phyloP scores from a whole-genome alignment of 768 basidiomycete genomes.

The Terana coerulea region DNA sequence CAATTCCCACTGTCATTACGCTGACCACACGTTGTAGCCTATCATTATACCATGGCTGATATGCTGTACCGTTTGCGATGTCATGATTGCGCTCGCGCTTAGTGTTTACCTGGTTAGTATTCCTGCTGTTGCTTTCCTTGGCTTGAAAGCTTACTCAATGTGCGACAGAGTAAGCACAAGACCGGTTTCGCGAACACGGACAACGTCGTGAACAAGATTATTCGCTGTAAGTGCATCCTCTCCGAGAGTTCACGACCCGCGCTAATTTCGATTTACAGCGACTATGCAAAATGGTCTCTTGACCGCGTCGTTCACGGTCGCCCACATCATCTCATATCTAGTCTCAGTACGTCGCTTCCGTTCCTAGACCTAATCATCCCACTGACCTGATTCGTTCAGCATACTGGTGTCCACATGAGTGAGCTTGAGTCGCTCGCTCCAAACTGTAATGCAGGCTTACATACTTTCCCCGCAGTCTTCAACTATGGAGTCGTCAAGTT shows the following conservation, averaged over 20 bases:
- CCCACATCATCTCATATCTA: constrained; percentile 11
- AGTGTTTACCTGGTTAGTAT: constrained; percentile 7
- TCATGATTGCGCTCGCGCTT: constrained; percentile 4
- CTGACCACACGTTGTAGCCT: constrained; percentile 27
- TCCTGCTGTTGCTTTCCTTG: background rate
- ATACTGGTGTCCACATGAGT: constrained; percentile 10
- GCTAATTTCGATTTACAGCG: background rate
- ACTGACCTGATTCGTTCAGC: constrained; percentile 1
- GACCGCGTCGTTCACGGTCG: constrained; percentile 8
- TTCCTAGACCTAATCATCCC: too few species aligned
- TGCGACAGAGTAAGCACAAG: constrained; percentile 9
- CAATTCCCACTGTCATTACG: constrained; percentile 11
- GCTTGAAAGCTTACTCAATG: background rate
- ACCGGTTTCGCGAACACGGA: constrained; percentile 13
- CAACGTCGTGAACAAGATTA: constrained; percentile 12
- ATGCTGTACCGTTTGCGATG: constrained; percentile 31
- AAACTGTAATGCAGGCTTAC: background rate
- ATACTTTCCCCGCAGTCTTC: background rate
- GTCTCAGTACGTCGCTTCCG: constrained; percentile 1
- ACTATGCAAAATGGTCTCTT: constrained; percentile 12
- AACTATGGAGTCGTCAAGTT: constrained; percentile 37
- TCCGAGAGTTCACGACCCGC: background rate
- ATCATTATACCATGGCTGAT: constrained; percentile 41
- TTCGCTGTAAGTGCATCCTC: constrained; percentile 3
- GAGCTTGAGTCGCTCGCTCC: background rate